Percentiles rank a stretch among this genome's conserved stretches.
phyloP scores from a whole-genome alignment of 2,329 filamentous ascomycete species.

The Cytospora mali region DNA sequence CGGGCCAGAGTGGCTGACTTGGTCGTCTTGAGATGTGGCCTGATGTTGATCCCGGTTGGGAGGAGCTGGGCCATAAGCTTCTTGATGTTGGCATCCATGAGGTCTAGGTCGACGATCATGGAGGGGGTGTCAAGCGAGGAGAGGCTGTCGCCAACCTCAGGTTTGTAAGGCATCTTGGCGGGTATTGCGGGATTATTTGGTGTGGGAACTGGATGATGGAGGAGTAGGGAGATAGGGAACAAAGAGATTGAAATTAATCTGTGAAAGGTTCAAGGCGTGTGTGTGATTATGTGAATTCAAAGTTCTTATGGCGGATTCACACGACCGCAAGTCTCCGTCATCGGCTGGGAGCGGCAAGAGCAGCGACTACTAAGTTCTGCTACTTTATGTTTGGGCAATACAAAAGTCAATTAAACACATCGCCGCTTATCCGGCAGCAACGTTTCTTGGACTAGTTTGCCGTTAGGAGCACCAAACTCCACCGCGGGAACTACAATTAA shows the following conservation, averaged over 20 bases:
- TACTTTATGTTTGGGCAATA: conserved; percentile 3
- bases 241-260: not conserved
- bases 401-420: conserved; percentile 1
- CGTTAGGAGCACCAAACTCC: not conserved
- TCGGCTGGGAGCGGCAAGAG: conserved; percentile 7
- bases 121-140: conserved; percentile 55
- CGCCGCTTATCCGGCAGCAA: conserved; percentile 16
- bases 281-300: not conserved
- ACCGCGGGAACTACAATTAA: not conserved
- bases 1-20: conserved; percentile 50
- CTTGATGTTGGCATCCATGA: conserved; percentile 54
- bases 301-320: not conserved
- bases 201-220: not conserved
- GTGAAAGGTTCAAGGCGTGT: not conserved
- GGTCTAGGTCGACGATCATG: conserved; percentile 56
- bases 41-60: conserved; percentile 48
- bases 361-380: conserved; percentile 3
- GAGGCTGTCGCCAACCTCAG: conserved; percentile 46
- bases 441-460: not conserved
- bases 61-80: conserved; percentile 49
- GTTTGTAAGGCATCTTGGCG: conserved; percentile 37
- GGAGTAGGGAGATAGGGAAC: not conserved
- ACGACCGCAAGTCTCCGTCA: conserved; percentile 13
- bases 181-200: too few species aligned
- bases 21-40: conserved; percentile 57